Base-by-base conservation (phyloP, 805 yeast genomes). In the Ogataea methylovora region DNA sequence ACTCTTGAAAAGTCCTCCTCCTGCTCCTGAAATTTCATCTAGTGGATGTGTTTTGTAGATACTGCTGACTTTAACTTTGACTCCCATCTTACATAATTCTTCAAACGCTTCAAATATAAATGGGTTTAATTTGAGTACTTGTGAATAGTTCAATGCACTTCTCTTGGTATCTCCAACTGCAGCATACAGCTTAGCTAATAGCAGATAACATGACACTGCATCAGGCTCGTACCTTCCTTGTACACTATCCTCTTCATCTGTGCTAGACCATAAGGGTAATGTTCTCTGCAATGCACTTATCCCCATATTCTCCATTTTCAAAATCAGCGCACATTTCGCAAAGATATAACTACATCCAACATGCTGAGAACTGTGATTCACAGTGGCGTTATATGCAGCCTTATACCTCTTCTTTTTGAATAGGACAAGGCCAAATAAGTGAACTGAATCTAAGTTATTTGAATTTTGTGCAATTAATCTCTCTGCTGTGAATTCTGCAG, bases 401-500 rank as follows among this genome's bases (percentile, higher is more conserved):
- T 79, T 78, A 56, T 59, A 75, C 44, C 79, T 71, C 12, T 66
- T 64, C 40, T 68, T 73, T 37, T 78, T 74, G 48, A 60, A 76
- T 35, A 83, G 64, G 2, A 83, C 77, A 25, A 83, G 60, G 12
- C 84, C 85, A 50, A 83, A 78, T 26, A 87, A 60, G 53, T 85
- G 83, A 4, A 73, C 52, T 8, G 88, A 71, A 35, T 79, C 84
- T 5, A 70, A 54, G 41, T 74, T 70, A 25, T 65, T 55, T n/a
- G 66, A 63, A 30, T 68, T 68, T 33, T 74, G 71, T 2, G 95
- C 85, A 23, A 82, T 58, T 16, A 86, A 63, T 43, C 94, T 66
- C 54, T 92, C 97, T 13, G 87, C 76, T 4, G 90, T 79, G 58
- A 92, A 85, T 49, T 80, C 87, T 2, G 97, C 97, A 19, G 88